phyloP scores from a whole-genome alignment of 2,329 filamentous ascomycete genomes.

The Dactylonectria estremocensis region DNA sequence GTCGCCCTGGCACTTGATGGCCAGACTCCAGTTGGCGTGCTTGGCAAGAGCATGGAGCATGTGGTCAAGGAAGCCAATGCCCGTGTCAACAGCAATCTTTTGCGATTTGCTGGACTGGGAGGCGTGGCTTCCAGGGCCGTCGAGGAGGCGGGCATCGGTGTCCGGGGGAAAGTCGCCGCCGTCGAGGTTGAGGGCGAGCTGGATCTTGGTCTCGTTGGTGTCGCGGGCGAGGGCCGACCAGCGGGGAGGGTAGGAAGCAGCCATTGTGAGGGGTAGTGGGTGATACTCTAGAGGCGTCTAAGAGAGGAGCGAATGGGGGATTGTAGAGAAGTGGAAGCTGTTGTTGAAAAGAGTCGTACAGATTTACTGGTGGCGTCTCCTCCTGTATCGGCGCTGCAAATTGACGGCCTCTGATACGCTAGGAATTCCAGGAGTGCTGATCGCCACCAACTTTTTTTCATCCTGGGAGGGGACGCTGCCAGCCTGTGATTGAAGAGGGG shows the following conservation, averaged over 20 bases:
- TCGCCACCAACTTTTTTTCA: conserved; percentile 42
- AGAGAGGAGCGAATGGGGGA: conserved; percentile 27
- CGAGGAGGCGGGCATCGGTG: conserved; percentile 69
- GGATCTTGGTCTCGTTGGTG: conserved; percentile 98
- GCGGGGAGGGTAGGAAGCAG: conserved; percentile 61
- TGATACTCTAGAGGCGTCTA: no score
- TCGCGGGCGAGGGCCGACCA: conserved; percentile 86
- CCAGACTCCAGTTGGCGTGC: conserved; percentile 94
- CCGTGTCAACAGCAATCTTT: conserved; percentile 89
- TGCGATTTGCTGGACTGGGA: conserved; percentile 88
- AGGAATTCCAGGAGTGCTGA: neutral
- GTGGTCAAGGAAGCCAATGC: conserved; percentile 98
- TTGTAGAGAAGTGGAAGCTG: conserved; percentile 7
- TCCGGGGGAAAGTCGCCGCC: conserved; percentile 83
- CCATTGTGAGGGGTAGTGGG: conserved; percentile 40
- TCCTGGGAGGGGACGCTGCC: conserved; percentile 29
- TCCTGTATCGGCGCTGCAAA: conserved; percentile 52
- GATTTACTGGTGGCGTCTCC: conserved; percentile 41
- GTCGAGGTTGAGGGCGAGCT: conserved; percentile 92
- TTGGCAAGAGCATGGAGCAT: conserved; percentile 98
- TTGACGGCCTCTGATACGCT: conserved; percentile 47
- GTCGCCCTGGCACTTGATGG: conserved; percentile 87
- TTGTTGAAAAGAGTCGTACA: conserved; percentile 21
- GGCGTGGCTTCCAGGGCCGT: conserved; percentile 77
- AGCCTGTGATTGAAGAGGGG: no score